Percentiles rank a stretch among this genome's conserved stretches.
These are phyloP conservation scores for Eucalyptus marginata DNA, from an alignment of 345 rosid species.

Conservation along the genomic window DNA sequence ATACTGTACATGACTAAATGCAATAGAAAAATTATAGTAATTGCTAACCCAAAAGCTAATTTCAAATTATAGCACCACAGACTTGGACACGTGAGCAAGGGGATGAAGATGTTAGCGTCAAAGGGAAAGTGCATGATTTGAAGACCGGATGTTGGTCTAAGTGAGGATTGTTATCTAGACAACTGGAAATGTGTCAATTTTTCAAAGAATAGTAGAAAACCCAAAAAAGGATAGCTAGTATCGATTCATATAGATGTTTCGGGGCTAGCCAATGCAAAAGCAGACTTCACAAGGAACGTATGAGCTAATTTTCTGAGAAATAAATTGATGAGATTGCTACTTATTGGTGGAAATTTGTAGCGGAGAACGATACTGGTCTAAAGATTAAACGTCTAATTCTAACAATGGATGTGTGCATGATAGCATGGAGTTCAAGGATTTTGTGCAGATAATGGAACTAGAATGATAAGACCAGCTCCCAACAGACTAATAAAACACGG, in stretches of 20 bases:
- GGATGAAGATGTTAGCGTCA: neutral
- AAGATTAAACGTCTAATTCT: neutral
- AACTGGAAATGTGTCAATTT: too few species aligned
- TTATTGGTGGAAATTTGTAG: neutral
- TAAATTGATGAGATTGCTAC: neutral
- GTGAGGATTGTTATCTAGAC: neutral
- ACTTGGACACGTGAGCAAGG: neutral
- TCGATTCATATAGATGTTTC: too few species aligned
- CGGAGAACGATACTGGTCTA: neutral
- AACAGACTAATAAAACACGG: neutral
- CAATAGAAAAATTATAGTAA: neutral
- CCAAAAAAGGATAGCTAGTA: neutral
- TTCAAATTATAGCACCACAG: neutral
- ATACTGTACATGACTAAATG: neutral
- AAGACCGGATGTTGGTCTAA: neutral
- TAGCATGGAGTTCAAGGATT: neutral
- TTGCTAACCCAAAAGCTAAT: neutral
- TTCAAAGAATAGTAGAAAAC: neutral
- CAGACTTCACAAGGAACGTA: neutral
- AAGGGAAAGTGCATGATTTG: neutral
- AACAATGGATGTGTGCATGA: neutral
- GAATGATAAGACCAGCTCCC: neutral
- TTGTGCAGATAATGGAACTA: neutral
- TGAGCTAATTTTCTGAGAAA: too few species aligned
- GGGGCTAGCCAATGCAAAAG: neutral